Base-by-base conservation (phyloP, 306 rosid species). In the Cicer yamashitae region DNA sequence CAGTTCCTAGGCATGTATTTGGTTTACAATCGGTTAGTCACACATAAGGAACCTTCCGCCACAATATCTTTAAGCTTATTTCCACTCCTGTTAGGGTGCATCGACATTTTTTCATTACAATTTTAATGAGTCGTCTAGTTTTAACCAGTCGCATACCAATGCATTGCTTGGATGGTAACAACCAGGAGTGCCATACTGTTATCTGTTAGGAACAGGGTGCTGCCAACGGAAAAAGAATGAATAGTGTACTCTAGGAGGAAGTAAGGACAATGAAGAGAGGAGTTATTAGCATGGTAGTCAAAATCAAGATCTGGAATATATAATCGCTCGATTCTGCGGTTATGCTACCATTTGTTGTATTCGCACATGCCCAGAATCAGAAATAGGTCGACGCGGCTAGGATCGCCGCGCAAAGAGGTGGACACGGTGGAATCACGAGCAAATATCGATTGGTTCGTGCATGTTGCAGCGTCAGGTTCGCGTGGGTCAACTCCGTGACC, bases 51-150 rank as follows among this genome's bases (percentile, higher is more conserved):
- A 34, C 41, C 65, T 59, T 59, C 41, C 34, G 6, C 17, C 65
- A 59, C 65, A 59, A 59, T 41, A 12, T 59, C 17, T 59, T 59
- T 10, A 59, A 51, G 57, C 65, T 59, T 59, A 30, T 30, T 4
- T 59, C 9, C 40, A 59, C 10, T 59, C 43, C 4, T 58, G 64
- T 12, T 57, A 22, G 15, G 12, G 30, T 25, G 40, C n/a, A 51
- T 25, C 2, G 41, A 58, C 64, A 58, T 58, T 58, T 58, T 56
- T 58, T 10, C 14, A 25, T n/a, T 25, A 58, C 39, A 58, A 15
- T 15, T 58, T 58, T 58, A 58, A 58, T 20, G 10, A 57, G 63
- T 57, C 4, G 0, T 22, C 6, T 58, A 58, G 18, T 59, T 25
- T 52, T 58, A 58, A 58, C 15, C 10, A 30, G 65, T 7, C 30